Base-by-base conservation (phyloP, 805 yeast species). In the Hemisphaericaspora nanyangensis region DNA sequence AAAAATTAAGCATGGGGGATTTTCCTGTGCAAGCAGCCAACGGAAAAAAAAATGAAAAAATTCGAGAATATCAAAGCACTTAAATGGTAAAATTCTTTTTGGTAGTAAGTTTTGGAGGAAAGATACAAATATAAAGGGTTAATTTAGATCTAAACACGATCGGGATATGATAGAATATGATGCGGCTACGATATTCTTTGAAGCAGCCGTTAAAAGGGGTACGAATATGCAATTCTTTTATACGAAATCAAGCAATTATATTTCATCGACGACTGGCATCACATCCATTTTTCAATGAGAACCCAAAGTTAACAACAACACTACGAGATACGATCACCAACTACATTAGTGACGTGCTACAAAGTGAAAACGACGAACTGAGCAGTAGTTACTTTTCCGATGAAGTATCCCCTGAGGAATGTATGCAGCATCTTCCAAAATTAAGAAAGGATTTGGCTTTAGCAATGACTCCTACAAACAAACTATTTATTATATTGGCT, bases 401-500 rank as follows among this genome's bases (percentile, higher is more conserved):
- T 5, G 31, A 4, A n/a, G 8, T 17, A 10, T 15, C 26, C 34
- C 26, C 24, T 13, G 27, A 29, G 25, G 22, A 15, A 8, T 29
- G 32, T 7, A 36, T 34, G 8, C 11, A 6, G 15, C 39, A 40
- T n/a, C 44, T 40, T 18, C 54, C 54, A 11, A 37, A 39, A 17
- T 39, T 59, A 7, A 29, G 28, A 27, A 25, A 29, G 15, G 55
- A 53, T 26, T 37, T 67, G 18, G 42, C 44, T n/a, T 46, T 38
- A 17, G 47, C 54, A 25, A 35, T 61, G 10, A 72, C 65, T 41
- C 47, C 44, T 31, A 50, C 58, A 40, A 61, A 60, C 38, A 54
- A 55, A 39, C 48, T 68, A 16, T 45, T 51, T 17, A 43, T 55
- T n/a, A 42, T 63, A 19, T 49, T 65, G 27, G 51, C 62, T 2